Conservation (phyloP, 192 early-diverging fungal species). For the Backusella australiensis region DNA sequence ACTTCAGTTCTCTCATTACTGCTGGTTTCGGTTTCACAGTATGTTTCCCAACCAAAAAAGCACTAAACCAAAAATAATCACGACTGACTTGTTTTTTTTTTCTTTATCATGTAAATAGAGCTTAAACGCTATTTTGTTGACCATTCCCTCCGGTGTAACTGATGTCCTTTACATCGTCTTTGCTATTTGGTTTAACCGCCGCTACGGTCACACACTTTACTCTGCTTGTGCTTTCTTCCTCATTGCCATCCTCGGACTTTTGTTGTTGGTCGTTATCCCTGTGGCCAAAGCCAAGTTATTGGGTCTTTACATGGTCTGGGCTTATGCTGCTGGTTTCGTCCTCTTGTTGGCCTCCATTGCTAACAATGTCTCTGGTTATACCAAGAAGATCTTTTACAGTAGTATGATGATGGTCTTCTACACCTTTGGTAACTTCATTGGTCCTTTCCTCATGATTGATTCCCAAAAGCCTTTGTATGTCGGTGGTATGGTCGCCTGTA, state of each 20-base stretch:
- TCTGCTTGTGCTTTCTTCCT: neutral
- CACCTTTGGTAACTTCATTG: constrained; percentile 24
- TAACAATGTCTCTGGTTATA: constrained; percentile 26
- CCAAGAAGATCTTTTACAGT: constrained; percentile 25
- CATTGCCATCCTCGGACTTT: constrained; percentile 13
- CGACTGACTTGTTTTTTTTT: neutral
- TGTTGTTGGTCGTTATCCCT: constrained; percentile 22
- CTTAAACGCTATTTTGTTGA: constrained; percentile 22
- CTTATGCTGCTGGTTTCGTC: constrained; percentile 18
- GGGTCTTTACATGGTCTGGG: constrained; percentile 14
- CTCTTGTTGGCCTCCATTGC: constrained; percentile 12
- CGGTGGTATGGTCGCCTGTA: constrained; percentile 21
- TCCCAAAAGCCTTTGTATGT: constrained; percentile 11
- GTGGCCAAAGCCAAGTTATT: neutral
- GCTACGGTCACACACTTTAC: constrained; percentile 19
- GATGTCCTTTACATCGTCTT: neutral
- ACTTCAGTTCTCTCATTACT: constrained; percentile 12
- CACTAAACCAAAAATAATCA: constrained; percentile 4
- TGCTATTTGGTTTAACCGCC: constrained; percentile 19
- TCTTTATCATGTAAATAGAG: neutral
- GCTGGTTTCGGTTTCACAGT: constrained; percentile 18
- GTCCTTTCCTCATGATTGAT: constrained; percentile 21
- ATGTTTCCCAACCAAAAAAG: neutral
- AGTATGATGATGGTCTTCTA: constrained; percentile 16
- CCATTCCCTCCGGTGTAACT: constrained; percentile 19